Evolutionary conservation across 257 asterid genomes (phyloP).

Genomic region (Nicotiana sylvestris): DNA sequence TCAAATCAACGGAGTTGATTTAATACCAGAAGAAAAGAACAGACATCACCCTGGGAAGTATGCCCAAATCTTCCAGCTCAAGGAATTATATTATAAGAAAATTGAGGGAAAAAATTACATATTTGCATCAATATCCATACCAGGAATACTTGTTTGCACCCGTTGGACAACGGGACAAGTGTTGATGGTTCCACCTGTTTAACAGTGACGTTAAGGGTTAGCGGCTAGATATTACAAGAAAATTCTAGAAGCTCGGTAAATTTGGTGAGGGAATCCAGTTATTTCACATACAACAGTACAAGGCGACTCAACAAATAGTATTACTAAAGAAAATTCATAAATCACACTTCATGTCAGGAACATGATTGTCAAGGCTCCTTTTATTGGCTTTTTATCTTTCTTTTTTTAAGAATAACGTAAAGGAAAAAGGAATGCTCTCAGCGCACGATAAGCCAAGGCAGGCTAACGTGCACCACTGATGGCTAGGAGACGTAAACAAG

Average conservation of each 20-base stretch:
- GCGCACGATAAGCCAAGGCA: no score
- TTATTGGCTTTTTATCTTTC: no score
- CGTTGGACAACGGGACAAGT: conserved; percentile 82
- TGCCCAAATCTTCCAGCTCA: neutral
- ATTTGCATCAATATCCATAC: conserved; percentile 33
- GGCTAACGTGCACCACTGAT: no score
- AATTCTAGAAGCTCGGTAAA: conserved; percentile 6
- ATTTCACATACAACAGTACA: neutral
- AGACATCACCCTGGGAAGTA: neutral
- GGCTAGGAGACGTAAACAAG: no score
- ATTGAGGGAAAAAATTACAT: neutral
- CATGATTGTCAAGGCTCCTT: no score
- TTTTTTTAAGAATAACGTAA: no score
- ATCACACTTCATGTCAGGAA: neutral
- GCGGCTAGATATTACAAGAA: neutral
- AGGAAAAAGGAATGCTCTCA: no score
- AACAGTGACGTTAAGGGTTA: conserved; percentile 21
- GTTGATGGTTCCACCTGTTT: conserved; percentile 94
- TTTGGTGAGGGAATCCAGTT: neutral
- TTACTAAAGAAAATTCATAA: conserved; percentile 5
- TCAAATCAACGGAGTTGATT: neutral
- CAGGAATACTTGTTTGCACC: conserved; percentile 97
- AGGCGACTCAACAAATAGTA: neutral
- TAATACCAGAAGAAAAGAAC: neutral
- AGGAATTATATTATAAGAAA: neutral